Conservation (phyloP, 116 monocot species). For the Papilionanthe hybrid region DNA sequence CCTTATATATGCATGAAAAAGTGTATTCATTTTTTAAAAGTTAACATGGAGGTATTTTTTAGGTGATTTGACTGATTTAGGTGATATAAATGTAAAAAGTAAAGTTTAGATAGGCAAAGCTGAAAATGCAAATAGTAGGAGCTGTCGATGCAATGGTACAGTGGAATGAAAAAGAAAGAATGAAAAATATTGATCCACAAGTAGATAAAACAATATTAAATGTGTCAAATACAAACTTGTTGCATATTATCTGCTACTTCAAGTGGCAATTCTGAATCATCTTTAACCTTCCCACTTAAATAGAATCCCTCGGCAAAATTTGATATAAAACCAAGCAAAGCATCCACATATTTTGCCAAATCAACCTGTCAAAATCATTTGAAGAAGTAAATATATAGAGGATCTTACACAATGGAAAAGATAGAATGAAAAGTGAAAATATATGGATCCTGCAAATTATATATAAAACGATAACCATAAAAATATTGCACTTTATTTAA, state of each 20-base stretch:
- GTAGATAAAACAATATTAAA: background rate
- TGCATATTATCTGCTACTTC: slow-evolving; percentile 20
- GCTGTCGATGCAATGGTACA: background rate
- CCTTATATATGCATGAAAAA: too few relatives aligned
- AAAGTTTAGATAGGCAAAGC: background rate
- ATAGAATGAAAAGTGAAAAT: background rate
- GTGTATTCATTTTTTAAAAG: too few relatives aligned
- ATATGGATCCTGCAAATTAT: background rate
- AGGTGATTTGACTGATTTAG: too few relatives aligned
- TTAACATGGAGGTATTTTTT: too few relatives aligned
- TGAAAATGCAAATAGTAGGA: background rate
- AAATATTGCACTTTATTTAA: background rate
- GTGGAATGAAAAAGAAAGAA: background rate
- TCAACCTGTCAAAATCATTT: slow-evolving; percentile 38
- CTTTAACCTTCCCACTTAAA: slow-evolving; percentile 23
- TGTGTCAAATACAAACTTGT: slow-evolving; percentile 33
- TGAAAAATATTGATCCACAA: background rate
- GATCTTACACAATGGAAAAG: background rate
- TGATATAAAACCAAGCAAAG: slow-evolving; percentile 42
- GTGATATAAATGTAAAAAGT: too few relatives aligned
- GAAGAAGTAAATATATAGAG: too few relatives aligned
- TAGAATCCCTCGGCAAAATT: slow-evolving; percentile 27
- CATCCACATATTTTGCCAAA: slow-evolving; percentile 29
- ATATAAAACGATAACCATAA: background rate
- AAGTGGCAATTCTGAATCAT: slow-evolving; percentile 31